Conservation (phyloP, 129 eudicot species). For the Flaveria ramosissima region DNA sequence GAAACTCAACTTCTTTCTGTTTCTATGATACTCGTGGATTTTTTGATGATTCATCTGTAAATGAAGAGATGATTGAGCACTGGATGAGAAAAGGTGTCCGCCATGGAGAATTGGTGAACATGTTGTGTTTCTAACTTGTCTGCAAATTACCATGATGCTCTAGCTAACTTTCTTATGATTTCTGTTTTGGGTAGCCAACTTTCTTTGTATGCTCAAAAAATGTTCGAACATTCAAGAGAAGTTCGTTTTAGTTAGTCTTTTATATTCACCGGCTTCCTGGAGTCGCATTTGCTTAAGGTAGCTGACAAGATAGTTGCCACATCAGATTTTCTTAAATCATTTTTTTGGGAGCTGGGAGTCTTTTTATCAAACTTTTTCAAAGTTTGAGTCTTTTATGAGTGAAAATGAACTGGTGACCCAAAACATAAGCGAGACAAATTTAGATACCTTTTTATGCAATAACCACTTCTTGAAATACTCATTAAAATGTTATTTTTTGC, state of each 20-base stretch:
- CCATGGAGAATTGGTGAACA: constrained; percentile 57
- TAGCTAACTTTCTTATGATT: neutral
- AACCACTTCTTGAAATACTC: neutral
- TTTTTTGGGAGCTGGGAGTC: neutral
- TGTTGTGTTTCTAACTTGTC: constrained; percentile 34
- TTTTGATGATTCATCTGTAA: constrained; percentile 46
- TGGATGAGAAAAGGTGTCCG: constrained; percentile 83
- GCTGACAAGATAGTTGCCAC: neutral
- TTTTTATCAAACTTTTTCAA: neutral
- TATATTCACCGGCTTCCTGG: too few relatives aligned
- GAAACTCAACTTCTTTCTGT: constrained; percentile 64
- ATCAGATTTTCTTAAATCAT: neutral
- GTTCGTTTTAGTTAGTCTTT: too few relatives aligned
- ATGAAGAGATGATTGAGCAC: constrained; percentile 41
- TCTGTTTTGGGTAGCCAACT: too few relatives aligned
- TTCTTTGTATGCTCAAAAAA: too few relatives aligned
- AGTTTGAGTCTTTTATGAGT: neutral
- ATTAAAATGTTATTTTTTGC: neutral
- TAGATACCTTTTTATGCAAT: neutral
- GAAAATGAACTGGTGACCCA: neutral
- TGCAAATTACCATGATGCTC: neutral
- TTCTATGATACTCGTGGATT: constrained; percentile 71
- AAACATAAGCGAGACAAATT: neutral
- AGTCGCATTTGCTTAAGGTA: neutral
- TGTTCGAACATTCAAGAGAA: too few relatives aligned